phyloP scores from a whole-genome alignment of 352 stramenopile species.

The Globisporangium lucens region DNA sequence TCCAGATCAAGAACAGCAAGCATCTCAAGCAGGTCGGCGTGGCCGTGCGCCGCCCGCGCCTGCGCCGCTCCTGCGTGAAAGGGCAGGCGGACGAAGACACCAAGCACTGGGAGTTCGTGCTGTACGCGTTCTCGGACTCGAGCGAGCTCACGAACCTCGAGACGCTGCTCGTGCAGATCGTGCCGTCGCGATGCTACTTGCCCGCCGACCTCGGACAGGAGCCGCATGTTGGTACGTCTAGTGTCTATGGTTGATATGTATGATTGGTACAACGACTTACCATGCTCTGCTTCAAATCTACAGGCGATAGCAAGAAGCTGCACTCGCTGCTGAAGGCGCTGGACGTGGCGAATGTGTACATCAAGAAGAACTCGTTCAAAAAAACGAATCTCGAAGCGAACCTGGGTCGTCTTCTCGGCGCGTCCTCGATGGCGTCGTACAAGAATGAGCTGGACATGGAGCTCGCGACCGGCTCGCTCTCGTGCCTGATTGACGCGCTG shows the following conservation, averaged over 20 bases:
- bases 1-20: constrained; percentile 81
- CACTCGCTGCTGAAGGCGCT: constrained; percentile 70
- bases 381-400: constrained; percentile 59
- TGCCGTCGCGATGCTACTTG: constrained; percentile 72
- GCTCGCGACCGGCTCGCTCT: constrained; percentile 61
- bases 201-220: constrained; percentile 52
- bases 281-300: neutral
- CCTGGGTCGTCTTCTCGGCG: constrained; percentile 55
- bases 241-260: neutral
- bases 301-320: constrained; percentile 79
- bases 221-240: constrained; percentile 37
- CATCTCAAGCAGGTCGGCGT: constrained; percentile 82
- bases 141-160: constrained; percentile 82
- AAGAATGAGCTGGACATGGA: constrained; percentile 68
- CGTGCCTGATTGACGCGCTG: constrained; percentile 63
- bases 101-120: constrained; percentile 80
- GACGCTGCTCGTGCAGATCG: constrained; percentile 80
- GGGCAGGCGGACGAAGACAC: constrained; percentile 67
- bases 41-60: constrained; percentile 61
- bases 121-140: constrained; percentile 82
- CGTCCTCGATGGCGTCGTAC: constrained; percentile 52
- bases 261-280: neutral
- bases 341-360: constrained; percentile 48
- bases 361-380: constrained; percentile 74
- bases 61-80: constrained; percentile 75